Base-by-base conservation (phyloP, 768 basidiomycete species). In the Galerina marginata region DNA sequence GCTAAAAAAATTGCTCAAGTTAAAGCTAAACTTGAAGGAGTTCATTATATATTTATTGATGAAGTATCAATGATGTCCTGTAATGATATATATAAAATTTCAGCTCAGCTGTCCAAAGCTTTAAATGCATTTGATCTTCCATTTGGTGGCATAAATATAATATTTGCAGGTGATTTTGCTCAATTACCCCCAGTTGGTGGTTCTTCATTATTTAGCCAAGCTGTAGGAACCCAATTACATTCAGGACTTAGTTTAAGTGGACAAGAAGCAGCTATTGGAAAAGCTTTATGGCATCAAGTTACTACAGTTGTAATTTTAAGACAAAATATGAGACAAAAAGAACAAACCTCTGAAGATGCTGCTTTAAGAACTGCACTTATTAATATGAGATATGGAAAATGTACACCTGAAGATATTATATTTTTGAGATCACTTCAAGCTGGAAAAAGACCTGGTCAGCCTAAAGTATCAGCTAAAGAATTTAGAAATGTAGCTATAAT, bases 11-110 rank as follows among this genome's bases (percentile, higher is more conserved):
- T 72, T 0, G 51, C 60, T 25, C 63, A 72, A 48, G 55, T 69
- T 0, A 58, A 59, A 12, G 52, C 63, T 25, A 40, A 65, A 16
- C 44, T 77, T 33, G 40, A 39, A 14, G 50, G 50, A 16, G 50
- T 51, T 9, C 36, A 51, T n/a, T 51, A 51, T 38, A 23, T 51
- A 10, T 51, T 82, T 44, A 59, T 81, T 11, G 77, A 81, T 68
- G 79, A 82, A 53, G 67, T 81, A 0, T 81, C 79, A 0, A 82
- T 82, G 80, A 43, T 81, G 2, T 50, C 49, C 6, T 29, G 33
- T 14, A 5, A 38, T 6, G 75, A 77, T 6, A 23, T 79, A 45
- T 74, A 72, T 53, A 54, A 54, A 10, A 75, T 76, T 23, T 71
- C 71, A 58, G 59, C 63, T 0, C 54, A 68, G 15, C 43, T 77